Conservation (phyloP, 2,329 filamentous ascomycete genomes). For the Pseudogymnoascus verrucosus region DNA sequence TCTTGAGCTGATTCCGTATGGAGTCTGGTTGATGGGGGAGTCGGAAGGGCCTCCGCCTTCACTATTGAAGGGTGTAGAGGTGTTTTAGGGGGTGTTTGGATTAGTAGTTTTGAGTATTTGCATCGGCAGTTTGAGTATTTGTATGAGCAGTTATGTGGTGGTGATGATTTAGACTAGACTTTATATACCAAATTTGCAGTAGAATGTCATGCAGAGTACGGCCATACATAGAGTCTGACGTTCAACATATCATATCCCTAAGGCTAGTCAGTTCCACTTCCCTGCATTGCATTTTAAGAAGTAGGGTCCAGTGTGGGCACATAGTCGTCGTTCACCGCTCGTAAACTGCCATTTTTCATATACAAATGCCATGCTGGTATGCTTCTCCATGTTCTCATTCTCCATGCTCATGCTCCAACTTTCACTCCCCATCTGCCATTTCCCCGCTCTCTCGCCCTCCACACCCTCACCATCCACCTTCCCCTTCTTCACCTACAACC, state of each 20-base stretch:
- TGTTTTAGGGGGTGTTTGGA: not conserved
- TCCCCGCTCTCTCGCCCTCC: not conserved
- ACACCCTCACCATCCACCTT: not conserved
- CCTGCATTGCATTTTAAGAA: not conserved
- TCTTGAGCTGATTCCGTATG: no score
- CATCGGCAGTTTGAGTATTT: no score
- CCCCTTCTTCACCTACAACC: constrained; percentile 38
- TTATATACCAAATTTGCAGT: not conserved
- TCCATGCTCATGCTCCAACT: not conserved
- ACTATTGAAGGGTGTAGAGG: no score
- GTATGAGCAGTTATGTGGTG: no score
- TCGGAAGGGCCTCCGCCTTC: no score
- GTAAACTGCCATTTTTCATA: not conserved
- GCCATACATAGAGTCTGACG: not conserved
- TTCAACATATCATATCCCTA: not conserved
- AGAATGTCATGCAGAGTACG: not conserved
- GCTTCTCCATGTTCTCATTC: not conserved
- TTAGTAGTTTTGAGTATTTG: no score
- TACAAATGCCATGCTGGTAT: not conserved
- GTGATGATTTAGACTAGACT: not conserved
- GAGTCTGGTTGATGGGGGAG: no score
- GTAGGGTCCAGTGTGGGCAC: not conserved
- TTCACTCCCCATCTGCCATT: not conserved
- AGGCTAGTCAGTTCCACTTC: not conserved
- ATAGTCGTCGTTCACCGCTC: not conserved